These are phyloP conservation scores for Coemansia guatemalensis DNA, from an alignment of 192 early-diverging fungal species.

Conservation along the genomic window DNA sequence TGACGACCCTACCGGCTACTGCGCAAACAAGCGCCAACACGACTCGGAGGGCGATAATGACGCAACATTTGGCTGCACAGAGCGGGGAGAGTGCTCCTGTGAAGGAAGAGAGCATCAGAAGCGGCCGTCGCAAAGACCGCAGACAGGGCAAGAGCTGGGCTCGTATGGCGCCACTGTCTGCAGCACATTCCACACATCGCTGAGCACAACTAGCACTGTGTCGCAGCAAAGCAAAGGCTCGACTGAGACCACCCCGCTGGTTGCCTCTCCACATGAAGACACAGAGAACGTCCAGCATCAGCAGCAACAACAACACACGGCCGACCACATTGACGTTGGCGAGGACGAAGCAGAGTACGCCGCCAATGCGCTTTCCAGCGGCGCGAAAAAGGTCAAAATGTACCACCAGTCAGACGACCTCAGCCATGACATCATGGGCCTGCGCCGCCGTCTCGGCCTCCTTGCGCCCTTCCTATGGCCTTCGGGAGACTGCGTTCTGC, in stretches of 20 bases:
- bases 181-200: conserved; percentile 5
- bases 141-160: background rate
- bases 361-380: conserved; percentile 41
- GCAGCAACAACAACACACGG: background rate
- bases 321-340: conserved; percentile 1
- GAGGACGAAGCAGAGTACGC: background rate
- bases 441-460: conserved; percentile 57
- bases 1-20: background rate
- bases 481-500: conserved; percentile 56
- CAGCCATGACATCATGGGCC: conserved; percentile 43
- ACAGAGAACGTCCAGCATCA: background rate
- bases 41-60: too few relatives aligned
- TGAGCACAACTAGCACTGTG: conserved; percentile 21
- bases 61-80: too few relatives aligned
- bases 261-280: conserved; percentile 6
- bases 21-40: background rate
- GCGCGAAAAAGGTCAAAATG: conserved; percentile 48
- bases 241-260: conserved; percentile 30
- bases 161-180: conserved; percentile 18
- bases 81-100: too few relatives aligned
- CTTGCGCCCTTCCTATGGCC: conserved; percentile 89
- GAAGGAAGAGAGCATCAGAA: background rate
- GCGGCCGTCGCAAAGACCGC: background rate
- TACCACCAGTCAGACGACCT: conserved; percentile 54
- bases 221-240: conserved; percentile 11